Base-by-base conservation (phyloP, 257 asterid species). In the Lycium barbarum region DNA sequence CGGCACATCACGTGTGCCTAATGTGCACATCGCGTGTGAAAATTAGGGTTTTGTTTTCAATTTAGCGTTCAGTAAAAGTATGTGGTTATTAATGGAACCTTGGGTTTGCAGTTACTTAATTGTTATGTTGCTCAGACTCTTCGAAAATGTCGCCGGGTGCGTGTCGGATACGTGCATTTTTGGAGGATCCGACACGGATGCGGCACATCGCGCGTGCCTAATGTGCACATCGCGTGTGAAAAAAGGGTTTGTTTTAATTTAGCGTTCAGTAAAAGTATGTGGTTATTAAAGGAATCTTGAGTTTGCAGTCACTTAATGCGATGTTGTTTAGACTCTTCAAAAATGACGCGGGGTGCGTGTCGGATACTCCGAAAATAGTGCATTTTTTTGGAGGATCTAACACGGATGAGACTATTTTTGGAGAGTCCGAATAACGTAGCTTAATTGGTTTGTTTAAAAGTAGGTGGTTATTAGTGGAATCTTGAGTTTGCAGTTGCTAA, bases 1-100 rank as follows among this genome's bases (percentile, higher is more conserved):
- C 33, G 33, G 33, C 33, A 26, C 33, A 26, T 26, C 33, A 1
- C 33, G 33, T 26, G 33, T 26, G 33, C n/a, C n/a, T n/a, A n/a
- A n/a, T n/a, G n/a, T 78, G 15, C 47, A 20, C 15, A 11, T 22
- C 6, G 45, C 47, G 14, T 9, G 26, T 51, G 65, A 53, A 15
- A 78, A 53, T 15, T 78, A 78, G 82, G 55, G 82, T 53, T 78
- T 78, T 26, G 3, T 78, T 53, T 78, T 26, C 82, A 53, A 26
- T 78, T 53, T 53, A 78, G 82, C 26, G 49, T 53, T 78, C 65
- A 53, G 15, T 26, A 53, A 9, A 78, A 26, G 65, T 53, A 33
- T 47, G 49, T 53, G 65, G 7, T 78, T 51, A 78, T 78, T 53
- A 74, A 78, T 53, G 1, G 22, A 9, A 78, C 53, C 65, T 78